Evolutionary conservation across 2,329 filamentous ascomycete genomes (phyloP), one percentile per base, ranked within the genome.

Genomic region (Pseudogymnoascus sp.): DNA sequence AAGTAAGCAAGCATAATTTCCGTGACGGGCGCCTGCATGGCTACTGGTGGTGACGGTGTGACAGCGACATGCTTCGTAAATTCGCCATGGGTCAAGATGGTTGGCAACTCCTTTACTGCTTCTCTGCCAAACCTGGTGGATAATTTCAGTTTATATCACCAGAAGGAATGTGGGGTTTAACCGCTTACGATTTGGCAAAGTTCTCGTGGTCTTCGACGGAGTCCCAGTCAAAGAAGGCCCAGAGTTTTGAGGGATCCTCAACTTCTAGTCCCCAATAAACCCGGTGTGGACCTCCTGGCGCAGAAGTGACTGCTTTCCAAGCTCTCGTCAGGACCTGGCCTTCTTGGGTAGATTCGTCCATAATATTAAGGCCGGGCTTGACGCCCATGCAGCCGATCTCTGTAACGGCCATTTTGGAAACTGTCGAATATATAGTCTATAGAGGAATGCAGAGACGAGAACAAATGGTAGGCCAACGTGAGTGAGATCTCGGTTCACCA

Each of bases 181-280:
- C 25, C 28, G 66, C 68, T 28, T 61, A 70, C 70, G 64, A 60
- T 48, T 69, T 64, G 3, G 68, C 67, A 14, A 71, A 72, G 1
- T 61, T 64, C 25, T 67, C 25, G 41, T 73, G 71, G 31, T 70
- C 65, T 31, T 70, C 70, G 3, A 72, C 43, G 0, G 70, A 70
- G 23, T 69, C 68, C 65, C 70, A 72, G 39, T 71, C 71, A 13
- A 72, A 72, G 28, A 73, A 70, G 1, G 63, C 63, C 70, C 71
- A 72, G 8, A 69, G 10, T 4, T 65, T 66, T 21, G 62, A 64
- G 3, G 71, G 68, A 11, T 69, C 63, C 21, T 72, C 67, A 10
- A 66, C 45, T 31, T 72, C 69, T 6, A 68, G 51, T 6, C 69
- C 68, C 66, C 67, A 69, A 41, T 66, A 70, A 1, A 71, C 62